Evolutionary conservation across 2,329 filamentous ascomycete species (phyloP).

Genomic region (Fusarium zealandicum): DNA sequence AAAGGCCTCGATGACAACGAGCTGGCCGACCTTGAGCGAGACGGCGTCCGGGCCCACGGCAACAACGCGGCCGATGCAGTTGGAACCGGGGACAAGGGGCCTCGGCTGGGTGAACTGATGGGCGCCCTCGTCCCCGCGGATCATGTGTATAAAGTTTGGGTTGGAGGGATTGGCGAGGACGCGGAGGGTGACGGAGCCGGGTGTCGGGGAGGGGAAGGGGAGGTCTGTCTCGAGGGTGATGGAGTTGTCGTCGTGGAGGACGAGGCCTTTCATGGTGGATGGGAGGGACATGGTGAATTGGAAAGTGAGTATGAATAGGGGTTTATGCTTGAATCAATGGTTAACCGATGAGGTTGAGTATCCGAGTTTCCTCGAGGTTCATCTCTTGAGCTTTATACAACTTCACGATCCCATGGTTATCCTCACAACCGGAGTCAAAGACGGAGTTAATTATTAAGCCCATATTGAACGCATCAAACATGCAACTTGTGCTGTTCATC

Average conservation of each 20-base stretch:
- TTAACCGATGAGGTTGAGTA: neutral
- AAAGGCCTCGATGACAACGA: slow-evolving; percentile 45
- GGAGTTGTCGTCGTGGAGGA: slow-evolving; percentile 24
- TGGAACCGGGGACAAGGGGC: slow-evolving; percentile 45
- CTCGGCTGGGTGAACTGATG: slow-evolving; percentile 36
- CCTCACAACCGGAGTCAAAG: neutral
- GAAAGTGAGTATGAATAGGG: neutral
- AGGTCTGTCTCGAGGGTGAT: slow-evolving; percentile 15
- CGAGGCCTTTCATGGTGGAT: slow-evolving; percentile 30
- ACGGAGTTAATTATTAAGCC: neutral
- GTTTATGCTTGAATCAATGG: neutral
- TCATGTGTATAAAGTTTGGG: slow-evolving; percentile 36
- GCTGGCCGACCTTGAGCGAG: slow-evolving; percentile 44
- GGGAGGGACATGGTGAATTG: slow-evolving; percentile 24
- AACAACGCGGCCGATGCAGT: slow-evolving; percentile 47
- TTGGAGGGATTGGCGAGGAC: slow-evolving; percentile 40
- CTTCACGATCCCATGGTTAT: neutral
- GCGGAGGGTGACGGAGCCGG: slow-evolving; percentile 33
- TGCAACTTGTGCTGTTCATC: neutral
- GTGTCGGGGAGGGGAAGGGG: slow-evolving; percentile 27
- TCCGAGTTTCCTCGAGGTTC: neutral
- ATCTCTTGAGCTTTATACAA: slow-evolving; percentile 4
- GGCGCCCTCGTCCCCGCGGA: slow-evolving; percentile 10
- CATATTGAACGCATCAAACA: neutral
- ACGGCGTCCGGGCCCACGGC: slow-evolving; percentile 46